Base-by-base conservation (phyloP, 2,329 filamentous ascomycete genomes). In the Penicillium palitans region DNA sequence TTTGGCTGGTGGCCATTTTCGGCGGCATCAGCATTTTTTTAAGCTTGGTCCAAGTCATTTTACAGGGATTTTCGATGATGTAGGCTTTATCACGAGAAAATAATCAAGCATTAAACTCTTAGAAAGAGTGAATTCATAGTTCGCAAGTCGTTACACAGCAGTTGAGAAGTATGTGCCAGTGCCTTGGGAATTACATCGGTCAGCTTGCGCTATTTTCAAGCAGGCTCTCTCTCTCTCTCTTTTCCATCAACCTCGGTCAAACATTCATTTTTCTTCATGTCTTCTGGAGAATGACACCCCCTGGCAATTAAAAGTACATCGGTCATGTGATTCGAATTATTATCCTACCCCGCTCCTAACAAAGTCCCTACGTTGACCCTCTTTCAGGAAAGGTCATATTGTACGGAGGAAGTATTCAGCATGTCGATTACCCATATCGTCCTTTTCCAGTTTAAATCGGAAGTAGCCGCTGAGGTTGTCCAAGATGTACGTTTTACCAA, bases 401-500 rank as follows among this genome's bases (percentile, higher is more conserved):
- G 6, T 2, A 9, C 15, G 6, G 10, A 13, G 21, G 13, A 19
- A 54, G n/a, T 25, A 25, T 19, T 6, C 59, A 59, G n/a, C 3
- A 89, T 89, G 87, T 70, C 84, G 0, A 80, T 90, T 64, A 78
- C 84, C n/a, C 88, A 90, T 70, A 81, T 90, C 51, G 87, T 90
- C 3, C 77, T 89, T 27, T 87, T 90, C 66, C 80, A 85, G 60
- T 89, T 89, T 78, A 87, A 87, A 68, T 71, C 83, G 0, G 75
- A 76, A 0, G 71, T 79, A 2, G 76, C 77, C 1, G 64, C 78
- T 0, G 79, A 81, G 17, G 77, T 82, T 33, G 76, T 89, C 8
- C 76, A 83, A 64, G 80, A 84, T 66, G 88, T 88, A 74, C 46
- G 80, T 74, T 19, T 37, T 17, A 21, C 31, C 6, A 24, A 13